Conservation (phyloP, 768 basidiomycete genomes). For the Hypholoma sublateritium region DNA sequence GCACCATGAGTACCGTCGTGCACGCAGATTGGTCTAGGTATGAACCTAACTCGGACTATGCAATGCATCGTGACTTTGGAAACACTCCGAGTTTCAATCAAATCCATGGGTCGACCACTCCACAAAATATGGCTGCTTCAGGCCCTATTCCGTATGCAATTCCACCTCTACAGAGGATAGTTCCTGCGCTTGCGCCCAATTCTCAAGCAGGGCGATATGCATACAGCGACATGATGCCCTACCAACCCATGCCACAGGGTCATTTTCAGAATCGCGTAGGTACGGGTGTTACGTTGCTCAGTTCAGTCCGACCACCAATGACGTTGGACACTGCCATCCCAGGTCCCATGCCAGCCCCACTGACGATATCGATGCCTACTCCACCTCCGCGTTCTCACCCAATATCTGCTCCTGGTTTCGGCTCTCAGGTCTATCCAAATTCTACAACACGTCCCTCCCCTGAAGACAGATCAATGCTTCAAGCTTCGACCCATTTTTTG, state of each 20-base stretch:
- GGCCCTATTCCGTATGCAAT: too few relatives aligned
- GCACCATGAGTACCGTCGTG: not conserved
- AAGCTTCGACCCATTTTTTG: not conserved
- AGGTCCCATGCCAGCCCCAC: not conserved
- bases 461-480: not conserved
- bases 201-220: too few relatives aligned
- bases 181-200: too few relatives aligned
- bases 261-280: not conserved
- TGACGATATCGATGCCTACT: not conserved
- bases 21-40: not conserved
- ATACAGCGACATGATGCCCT: not conserved
- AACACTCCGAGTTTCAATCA: too few relatives aligned
- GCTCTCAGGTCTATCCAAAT: not conserved
- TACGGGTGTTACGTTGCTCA: not conserved
- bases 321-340: not conserved
- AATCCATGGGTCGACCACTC: too few relatives aligned
- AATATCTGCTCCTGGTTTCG: not conserved
- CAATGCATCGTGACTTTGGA: too few relatives aligned
- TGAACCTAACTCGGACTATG: too few relatives aligned
- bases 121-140: too few relatives aligned
- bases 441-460: not conserved
- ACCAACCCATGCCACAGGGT: too few relatives aligned
- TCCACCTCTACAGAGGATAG: too few relatives aligned
- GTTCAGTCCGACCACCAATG: not conserved
- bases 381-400: not conserved